Evolutionary conservation across 805 yeast species (phyloP), one percentile per base, ranked within the genome.

Genomic region (Ogataea zsoltii): DNA sequence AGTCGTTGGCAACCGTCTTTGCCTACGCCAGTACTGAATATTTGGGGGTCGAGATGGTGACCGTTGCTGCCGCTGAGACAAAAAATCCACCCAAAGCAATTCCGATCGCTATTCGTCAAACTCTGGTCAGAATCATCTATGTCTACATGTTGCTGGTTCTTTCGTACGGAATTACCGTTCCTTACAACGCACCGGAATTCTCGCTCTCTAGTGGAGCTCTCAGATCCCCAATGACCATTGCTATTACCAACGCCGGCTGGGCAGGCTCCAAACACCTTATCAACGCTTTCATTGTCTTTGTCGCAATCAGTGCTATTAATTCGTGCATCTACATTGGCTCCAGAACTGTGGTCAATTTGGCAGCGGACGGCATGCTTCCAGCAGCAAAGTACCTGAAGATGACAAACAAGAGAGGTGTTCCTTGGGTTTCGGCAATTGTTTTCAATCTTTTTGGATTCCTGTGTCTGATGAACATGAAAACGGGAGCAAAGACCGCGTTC

Each of bases 301-400:
- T 86, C 2, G 79, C 87, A 57, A 61, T 85, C 33, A 79, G 85
- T 23, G 86, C 90, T 4, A 78, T 83, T 56, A 85, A 84, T 65
- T 74, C 85, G 35, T 78, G 85, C 32, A 79, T 83, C 43, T 85
- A 79, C 61, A 74, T 83, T 61, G 87, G 86, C 11, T 79, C 88
- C 2, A 71, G 91, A 61, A 76, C 88, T 0, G 68, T 85, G 11
- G 77, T 83, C 48, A 79, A 77, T 42, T 73, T 84, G 71, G 81
- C 89, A 4, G 68, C 74, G 46, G 80, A 76, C 43, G 80, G 82
- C 1, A 88, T 31, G 45, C 51, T 54, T 10, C 61, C 60, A 18
- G 15, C 13, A 10, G 25, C 40, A 11, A 69, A 58, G 56, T 81
- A 17, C 44, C 69, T 85, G 45, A 72, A 72, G 2, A 72, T 67